These are phyloP conservation scores for Rutidosis leptorrhynchoides DNA, from an alignment of 129 eudicot species.

Conservation along the genomic window DNA sequence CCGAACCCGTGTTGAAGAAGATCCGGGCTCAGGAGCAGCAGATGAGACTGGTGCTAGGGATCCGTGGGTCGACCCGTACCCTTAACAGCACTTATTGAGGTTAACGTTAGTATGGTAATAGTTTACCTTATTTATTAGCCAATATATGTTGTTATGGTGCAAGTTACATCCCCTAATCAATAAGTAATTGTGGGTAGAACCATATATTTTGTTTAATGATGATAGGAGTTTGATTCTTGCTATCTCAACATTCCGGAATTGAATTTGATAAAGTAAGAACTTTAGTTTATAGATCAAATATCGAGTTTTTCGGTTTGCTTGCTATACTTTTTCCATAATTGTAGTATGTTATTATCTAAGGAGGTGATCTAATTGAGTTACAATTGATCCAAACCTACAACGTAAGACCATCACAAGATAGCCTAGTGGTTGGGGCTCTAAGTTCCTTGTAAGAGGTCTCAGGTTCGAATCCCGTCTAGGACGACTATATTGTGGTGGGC, in stretches of 20 bases:
- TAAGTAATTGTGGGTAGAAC: constrained; percentile 29
- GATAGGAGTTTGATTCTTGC: constrained; percentile 33
- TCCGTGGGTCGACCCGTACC: constrained; percentile 32
- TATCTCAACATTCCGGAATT: constrained; percentile 11
- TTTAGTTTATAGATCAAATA: neutral
- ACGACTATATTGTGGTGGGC: too few relatives aligned
- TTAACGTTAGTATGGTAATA: constrained; percentile 16
- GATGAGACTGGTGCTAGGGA: constrained; percentile 54
- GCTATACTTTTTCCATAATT: neutral
- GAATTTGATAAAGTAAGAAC: constrained; percentile 21
- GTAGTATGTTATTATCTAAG: neutral
- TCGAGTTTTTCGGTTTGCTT: neutral
- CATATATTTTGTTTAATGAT: constrained; percentile 26
- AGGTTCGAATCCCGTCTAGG: too few relatives aligned
- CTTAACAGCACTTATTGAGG: constrained; percentile 39
- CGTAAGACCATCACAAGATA: too few relatives aligned
- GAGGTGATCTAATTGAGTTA: too few relatives aligned
- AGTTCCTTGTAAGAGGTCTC: too few relatives aligned
- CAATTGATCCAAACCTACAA: too few relatives aligned
- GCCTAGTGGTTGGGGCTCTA: too few relatives aligned
- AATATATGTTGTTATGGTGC: constrained; percentile 32
- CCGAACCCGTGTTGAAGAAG: constrained; percentile 71
- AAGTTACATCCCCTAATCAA: constrained; percentile 28
- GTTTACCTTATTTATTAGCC: constrained; percentile 30
- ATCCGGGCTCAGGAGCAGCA: constrained; percentile 59